Conservation (phyloP, 2,329 filamentous ascomycete genomes). For the Atkinsonella texensis region DNA sequence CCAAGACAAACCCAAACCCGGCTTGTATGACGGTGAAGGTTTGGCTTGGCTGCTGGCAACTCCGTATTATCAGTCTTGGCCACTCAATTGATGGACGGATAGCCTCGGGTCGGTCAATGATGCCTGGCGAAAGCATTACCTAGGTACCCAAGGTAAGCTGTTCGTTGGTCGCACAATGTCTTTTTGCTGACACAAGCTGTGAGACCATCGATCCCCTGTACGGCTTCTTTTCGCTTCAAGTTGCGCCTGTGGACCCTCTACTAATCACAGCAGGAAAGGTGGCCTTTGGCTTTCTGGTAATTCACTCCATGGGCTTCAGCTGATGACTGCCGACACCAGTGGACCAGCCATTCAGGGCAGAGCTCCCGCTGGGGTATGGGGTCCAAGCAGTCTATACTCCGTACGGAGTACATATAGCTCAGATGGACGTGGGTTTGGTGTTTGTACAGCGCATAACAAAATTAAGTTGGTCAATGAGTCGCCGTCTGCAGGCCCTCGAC, state of each 20-base stretch:
- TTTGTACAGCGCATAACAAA: background rate
- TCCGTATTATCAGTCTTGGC: no score
- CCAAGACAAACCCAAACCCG: background rate
- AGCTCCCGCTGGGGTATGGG: background rate
- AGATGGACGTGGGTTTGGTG: background rate
- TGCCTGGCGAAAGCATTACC: no score
- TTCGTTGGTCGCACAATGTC: no score
- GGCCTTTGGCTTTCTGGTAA: background rate
- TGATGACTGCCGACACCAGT: constrained; percentile 8
- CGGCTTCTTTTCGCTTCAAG: no score
- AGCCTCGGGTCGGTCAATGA: no score
- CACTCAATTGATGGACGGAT: no score
- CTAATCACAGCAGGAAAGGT: background rate
- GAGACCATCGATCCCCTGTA: no score
- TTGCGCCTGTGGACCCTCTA: background rate
- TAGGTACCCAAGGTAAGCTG: no score
- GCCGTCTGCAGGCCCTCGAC: no score
- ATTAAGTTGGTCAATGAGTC: background rate
- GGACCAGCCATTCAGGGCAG: background rate
- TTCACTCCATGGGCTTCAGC: background rate
- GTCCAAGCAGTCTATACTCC: no score
- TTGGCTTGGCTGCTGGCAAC: no score
- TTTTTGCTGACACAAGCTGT: no score
- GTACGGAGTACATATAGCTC: background rate
- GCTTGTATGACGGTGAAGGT: background rate